phyloP scores from a whole-genome alignment of 2,329 filamentous ascomycete genomes.

The Thelonectria discophora region DNA sequence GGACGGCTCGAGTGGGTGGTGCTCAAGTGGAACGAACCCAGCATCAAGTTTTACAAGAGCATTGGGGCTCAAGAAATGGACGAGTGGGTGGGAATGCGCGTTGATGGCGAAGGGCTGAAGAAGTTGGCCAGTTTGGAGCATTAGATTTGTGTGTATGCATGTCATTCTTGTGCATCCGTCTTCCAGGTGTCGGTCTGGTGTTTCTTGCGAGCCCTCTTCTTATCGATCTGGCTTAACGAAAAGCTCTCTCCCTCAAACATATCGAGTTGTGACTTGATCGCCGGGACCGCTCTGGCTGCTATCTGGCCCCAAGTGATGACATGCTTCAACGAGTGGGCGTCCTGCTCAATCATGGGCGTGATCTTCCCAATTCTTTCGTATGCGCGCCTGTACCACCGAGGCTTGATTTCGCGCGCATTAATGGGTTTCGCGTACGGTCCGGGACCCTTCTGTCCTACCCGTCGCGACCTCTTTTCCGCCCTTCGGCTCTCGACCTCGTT shows the following conservation, averaged over 20 bases:
- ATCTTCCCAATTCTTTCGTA: conserved; percentile 58
- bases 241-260: conserved; percentile 56
- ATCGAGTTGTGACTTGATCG: conserved; percentile 47
- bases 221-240: too few species aligned
- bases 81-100: conserved; percentile 80
- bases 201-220: neutral
- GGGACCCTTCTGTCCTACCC: conserved; percentile 49
- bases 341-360: conserved; percentile 53
- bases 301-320: conserved; percentile 58
- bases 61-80: conserved; percentile 73
- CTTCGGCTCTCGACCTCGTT: conserved; percentile 50
- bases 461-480: conserved; percentile 44
- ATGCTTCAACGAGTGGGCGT: conserved; percentile 43
- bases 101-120: conserved; percentile 71
- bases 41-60: conserved; percentile 84
- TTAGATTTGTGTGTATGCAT: conserved; percentile 20
- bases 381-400: conserved; percentile 57
- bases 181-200: neutral
- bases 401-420: conserved; percentile 46
- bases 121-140: conserved; percentile 63
- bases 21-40: conserved; percentile 91
- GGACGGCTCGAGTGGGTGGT: conserved; percentile 89
- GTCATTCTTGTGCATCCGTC: neutral
- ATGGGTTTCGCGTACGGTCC: conserved; percentile 50
- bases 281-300: conserved; percentile 37